Evolutionary conservation across 2,329 filamentous ascomycete species (phyloP).

Genomic region (Sporothrix curviconia): DNA sequence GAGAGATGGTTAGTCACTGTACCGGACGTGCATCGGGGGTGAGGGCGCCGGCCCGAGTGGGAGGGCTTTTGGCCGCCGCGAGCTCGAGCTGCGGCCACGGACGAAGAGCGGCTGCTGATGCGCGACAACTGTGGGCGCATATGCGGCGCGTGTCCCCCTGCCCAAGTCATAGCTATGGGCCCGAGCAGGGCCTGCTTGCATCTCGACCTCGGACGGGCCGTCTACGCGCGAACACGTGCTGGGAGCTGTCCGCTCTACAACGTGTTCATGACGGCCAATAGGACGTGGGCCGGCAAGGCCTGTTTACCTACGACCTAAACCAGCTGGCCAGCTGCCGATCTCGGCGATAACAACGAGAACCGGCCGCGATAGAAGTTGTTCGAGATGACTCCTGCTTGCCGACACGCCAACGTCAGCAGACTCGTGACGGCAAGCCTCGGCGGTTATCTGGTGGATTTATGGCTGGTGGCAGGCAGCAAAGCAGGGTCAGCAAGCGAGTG

Average conservation of each 20-base stretch:
- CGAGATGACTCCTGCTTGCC: neutral
- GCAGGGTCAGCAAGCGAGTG: too few species aligned
- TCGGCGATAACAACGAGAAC: neutral
- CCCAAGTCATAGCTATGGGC: too few species aligned
- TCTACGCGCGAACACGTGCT: neutral
- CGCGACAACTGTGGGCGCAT: too few species aligned
- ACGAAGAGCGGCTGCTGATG: too few species aligned
- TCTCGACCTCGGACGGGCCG: neutral
- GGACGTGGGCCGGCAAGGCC: neutral
- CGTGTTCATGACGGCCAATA: neutral
- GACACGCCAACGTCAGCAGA: neutral
- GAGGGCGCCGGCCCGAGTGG: neutral
- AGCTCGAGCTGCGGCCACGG: too few species aligned
- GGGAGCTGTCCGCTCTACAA: slow-evolving; percentile 7
- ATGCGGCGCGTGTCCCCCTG: too few species aligned
- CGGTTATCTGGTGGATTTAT: neutral
- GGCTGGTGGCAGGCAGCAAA: too few species aligned
- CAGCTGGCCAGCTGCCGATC: neutral
- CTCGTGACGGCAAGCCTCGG: neutral
- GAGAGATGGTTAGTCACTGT: too few species aligned
- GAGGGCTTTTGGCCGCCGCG: neutral
- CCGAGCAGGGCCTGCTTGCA: too few species aligned
- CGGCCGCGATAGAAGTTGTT: too few species aligned
- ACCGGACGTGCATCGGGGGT: neutral
- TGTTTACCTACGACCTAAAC: slow-evolving; percentile 1